These are phyloP conservation scores for Tylopilus sp. DNA, from an alignment of 768 basidiomycete genomes.

Conservation along the genomic window DNA sequence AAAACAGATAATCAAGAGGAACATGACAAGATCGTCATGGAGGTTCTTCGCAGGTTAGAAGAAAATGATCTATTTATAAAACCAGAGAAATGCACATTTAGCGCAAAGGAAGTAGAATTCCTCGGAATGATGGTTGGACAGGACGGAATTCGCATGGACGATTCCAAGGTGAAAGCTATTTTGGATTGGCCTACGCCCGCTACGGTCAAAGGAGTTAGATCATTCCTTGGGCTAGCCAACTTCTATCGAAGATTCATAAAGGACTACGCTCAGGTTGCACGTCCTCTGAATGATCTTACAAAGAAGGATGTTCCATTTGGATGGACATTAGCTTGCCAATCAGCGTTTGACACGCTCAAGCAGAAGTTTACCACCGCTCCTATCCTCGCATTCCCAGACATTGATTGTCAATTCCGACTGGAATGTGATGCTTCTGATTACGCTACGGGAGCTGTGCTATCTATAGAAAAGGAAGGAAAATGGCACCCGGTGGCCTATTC, in stretches of 20 bases:
- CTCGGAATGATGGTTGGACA: not conserved
- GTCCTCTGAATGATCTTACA: not conserved
- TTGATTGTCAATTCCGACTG: too few species aligned
- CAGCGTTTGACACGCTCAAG: too few species aligned
- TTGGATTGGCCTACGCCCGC: not conserved
- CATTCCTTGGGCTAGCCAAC: not conserved
- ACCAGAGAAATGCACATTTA: not conserved
- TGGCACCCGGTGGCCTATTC: too few species aligned
- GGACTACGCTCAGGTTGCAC: too few species aligned
- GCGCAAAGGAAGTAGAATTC: too few species aligned
- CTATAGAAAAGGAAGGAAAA: too few species aligned
- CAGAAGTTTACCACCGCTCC: too few species aligned
- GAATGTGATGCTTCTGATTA: too few species aligned
- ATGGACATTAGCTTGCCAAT: too few species aligned
- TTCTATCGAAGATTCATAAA: not conserved
- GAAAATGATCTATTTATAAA: slow-evolving; percentile 1
- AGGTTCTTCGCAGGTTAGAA: not conserved
- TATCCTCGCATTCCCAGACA: too few species aligned
- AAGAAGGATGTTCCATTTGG: not conserved
- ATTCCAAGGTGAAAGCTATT: not conserved
- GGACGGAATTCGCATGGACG: not conserved
- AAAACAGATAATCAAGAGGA: slow-evolving; percentile 26
- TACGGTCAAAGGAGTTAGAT: not conserved
- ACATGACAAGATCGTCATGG: slow-evolving; percentile 7
- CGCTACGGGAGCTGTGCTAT: too few species aligned